Evolutionary conservation across 768 basidiomycete species (phyloP), one percentile per base, ranked within the genome.

Genomic region (Amanita muscaria): DNA sequence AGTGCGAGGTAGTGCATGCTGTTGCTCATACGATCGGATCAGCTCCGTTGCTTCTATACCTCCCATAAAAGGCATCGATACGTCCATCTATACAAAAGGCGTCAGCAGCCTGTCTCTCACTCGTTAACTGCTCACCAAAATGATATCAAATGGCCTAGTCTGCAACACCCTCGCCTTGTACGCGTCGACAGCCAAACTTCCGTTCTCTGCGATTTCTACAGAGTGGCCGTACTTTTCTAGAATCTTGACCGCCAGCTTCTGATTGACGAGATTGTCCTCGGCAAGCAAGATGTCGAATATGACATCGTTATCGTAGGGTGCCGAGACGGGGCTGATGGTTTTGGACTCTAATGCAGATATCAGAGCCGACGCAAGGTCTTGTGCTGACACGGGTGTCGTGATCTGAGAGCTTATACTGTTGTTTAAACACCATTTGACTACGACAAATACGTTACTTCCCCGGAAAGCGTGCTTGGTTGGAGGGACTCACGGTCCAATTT

Each of bases 41-140:
- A 89, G 70, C 51, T 91, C 84, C 0, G 96, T 99, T 1, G 94
- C 90, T 63, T 99, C 93, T 82, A 94, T 90, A 51, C 94, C 93
- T 40, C 93, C 92, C 90, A 98, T 97, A 64, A 93, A 84, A 5
- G 92, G 90, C 90, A 94, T 93, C 9, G 92, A 96, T 11, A 96
- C 85, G 56, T 97, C 93, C 94, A 97, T 97, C 88, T 94, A 49
- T 12, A 40, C 10, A 35, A 2, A 21, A 47, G 41, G 32, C 24
- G 51, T 49, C 12, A 51, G 14, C 10, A 6, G 19, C 21, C 11
- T 7, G 10, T 23, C 8, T n/a, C 40, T 9, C 23, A 29, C 40
- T 25, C 3, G 30, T 3, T 22, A 73, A n/a, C n/a, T n/a, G 24
- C 86, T 54, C 52, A 93, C 91, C 24, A 97, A 74, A 50, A 97